Evolutionary conservation across 805 yeast species (phyloP).

Genomic region (Nakazawaea sp.): DNA sequence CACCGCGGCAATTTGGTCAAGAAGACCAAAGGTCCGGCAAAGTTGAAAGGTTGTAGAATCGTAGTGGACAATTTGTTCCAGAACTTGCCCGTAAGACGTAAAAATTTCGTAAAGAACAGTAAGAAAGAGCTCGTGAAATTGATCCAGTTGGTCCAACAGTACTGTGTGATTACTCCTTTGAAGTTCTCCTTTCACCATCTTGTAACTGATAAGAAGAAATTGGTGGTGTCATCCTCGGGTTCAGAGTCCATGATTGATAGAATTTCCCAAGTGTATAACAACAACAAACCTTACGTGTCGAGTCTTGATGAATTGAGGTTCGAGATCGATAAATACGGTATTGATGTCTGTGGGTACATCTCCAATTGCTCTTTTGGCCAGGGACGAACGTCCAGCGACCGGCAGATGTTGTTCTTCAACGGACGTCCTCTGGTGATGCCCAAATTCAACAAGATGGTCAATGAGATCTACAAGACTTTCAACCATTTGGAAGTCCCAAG

Average conservation of each 20-base stretch:
- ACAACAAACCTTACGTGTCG: constrained; percentile 29
- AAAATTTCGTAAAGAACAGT: constrained; percentile 59
- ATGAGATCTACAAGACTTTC: constrained; percentile 66
- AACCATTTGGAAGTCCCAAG: constrained; percentile 73
- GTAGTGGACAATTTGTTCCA: constrained; percentile 52
- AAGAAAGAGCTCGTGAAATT: constrained; percentile 70
- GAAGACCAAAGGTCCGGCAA: constrained; percentile 36
- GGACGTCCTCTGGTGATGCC: constrained; percentile 64
- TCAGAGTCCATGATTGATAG: constrained; percentile 42
- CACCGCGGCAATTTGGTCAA: constrained; percentile 41
- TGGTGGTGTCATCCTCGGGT: constrained; percentile 57
- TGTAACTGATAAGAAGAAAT: constrained; percentile 38
- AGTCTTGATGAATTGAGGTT: constrained; percentile 12
- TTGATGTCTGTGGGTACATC: constrained; percentile 50
- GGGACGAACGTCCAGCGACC: constrained; percentile 64
- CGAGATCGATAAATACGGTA: constrained; percentile 20
- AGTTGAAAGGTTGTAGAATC: constrained; percentile 62
- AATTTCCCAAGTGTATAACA: constrained; percentile 37
- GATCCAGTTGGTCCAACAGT: constrained; percentile 55
- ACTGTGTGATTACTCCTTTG: constrained; percentile 51
- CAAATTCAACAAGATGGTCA: constrained; percentile 48
- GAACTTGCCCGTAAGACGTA: constrained; percentile 74
- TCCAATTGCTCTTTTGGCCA: constrained; percentile 77
- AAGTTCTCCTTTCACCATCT: constrained; percentile 51
- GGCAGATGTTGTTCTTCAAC: constrained; percentile 73